phyloP scores from a whole-genome alignment of 257 asterid species.

The Nicotiana benthamiana region DNA sequence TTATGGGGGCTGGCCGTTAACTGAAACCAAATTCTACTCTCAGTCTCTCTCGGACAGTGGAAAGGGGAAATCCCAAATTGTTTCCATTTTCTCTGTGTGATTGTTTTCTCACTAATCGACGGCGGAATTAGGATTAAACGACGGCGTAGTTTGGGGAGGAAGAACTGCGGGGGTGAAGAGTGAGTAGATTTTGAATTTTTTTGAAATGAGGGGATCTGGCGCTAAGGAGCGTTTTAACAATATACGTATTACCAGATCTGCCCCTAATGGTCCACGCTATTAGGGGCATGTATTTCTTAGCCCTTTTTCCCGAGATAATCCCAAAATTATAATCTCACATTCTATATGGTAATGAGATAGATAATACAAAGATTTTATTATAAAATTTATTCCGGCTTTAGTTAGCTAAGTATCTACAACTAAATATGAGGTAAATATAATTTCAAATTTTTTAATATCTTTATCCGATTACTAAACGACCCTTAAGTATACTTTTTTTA shows the following conservation, averaged over 20 bases:
- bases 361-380: no score
- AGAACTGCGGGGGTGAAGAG: neutral
- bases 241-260: neutral
- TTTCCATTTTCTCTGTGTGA: neutral
- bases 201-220: neutral
- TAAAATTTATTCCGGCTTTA: no score
- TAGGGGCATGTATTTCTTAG: no score
- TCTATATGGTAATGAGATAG: no score
- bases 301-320: no score
- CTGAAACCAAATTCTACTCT: neutral
- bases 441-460: no score
- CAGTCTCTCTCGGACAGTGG: neutral
- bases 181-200: neutral
- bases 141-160: neutral
- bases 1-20: neutral
- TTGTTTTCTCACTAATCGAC: neutral
- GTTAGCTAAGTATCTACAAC: no score
- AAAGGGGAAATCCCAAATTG: neutral
- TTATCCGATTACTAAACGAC: no score
- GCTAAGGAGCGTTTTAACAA: neutral
- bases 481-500: no score
- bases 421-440: no score
- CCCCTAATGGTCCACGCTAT: neutral
- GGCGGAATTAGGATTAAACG: neutral
- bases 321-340: no score